A percentile compares a stretch with the other conserved stretches of the same genome.
phyloP scores from a whole-genome alignment of 1,284 basidiomycete species.

The Sporisorium iseilematis-ciliati region DNA sequence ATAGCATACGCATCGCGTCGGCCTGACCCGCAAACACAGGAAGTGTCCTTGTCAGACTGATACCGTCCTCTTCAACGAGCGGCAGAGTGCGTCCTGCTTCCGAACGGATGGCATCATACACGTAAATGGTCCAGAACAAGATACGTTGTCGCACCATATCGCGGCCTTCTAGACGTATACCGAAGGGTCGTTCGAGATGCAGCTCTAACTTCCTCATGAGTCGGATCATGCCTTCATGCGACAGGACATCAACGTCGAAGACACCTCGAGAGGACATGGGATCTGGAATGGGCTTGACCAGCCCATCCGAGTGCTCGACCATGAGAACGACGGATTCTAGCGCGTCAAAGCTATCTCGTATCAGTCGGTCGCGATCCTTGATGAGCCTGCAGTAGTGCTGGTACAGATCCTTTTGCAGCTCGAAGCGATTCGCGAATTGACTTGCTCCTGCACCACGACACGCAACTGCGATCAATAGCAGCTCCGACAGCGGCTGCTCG shows the following conservation, averaged over 20 bases:
- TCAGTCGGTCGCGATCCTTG: conserved; percentile 36
- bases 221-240: conserved; percentile 34
- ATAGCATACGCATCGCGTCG: conserved; percentile 8
- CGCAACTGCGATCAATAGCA: conserved; percentile 35
- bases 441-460: conserved; percentile 28
- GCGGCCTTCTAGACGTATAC: conserved; percentile 27
- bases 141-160: conserved; percentile 29
- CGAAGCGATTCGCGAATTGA: conserved; percentile 34
- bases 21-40: not conserved
- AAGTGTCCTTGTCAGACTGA: conserved; percentile 11
- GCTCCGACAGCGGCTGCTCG: conserved; percentile 33
- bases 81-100: conserved; percentile 29
- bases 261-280: conserved; percentile 36
- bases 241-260: conserved; percentile 27
- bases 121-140: conserved; percentile 43
- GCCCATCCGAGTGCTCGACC: conserved; percentile 22
- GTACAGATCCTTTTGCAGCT: conserved; percentile 28
- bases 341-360: conserved; percentile 33
- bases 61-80: conserved; percentile 27
- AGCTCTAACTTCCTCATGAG: conserved; percentile 44
- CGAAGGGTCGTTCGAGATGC: conserved; percentile 33
- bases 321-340: conserved; percentile 38
- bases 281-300: conserved; percentile 20
- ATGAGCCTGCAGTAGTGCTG: conserved; percentile 34
- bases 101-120: conserved; percentile 45